Percentiles rank a stretch among this genome's conserved stretches.
These are phyloP conservation scores for Cytospora paraplurivora DNA, from an alignment of 2,329 filamentous ascomycete species.

Conservation along the genomic window DNA sequence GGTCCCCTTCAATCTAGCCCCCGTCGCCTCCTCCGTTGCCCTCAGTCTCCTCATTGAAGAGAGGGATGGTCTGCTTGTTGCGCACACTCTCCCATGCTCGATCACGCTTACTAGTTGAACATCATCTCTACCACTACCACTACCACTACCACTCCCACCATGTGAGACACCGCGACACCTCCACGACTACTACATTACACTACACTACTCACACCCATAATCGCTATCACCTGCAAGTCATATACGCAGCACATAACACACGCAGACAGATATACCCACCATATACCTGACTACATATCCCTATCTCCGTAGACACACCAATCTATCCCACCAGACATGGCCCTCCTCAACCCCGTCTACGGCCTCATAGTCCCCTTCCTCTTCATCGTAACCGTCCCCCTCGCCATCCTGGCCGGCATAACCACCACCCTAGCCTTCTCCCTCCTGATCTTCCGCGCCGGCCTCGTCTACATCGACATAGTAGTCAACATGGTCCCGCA, in stretches of 20 bases:
- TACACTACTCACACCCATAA: slow-evolving; percentile 14
- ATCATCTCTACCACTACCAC: background rate
- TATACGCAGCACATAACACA: background rate
- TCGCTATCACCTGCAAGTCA: slow-evolving; percentile 41
- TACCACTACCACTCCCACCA: slow-evolving; percentile 27
- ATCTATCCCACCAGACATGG: slow-evolving; percentile 47
- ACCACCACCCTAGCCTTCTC: slow-evolving; percentile 65
- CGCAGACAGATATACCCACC: background rate
- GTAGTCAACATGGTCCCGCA: slow-evolving; percentile 59
- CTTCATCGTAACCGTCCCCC: slow-evolving; percentile 62
- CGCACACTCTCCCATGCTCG: background rate
- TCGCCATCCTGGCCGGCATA: slow-evolving; percentile 63
- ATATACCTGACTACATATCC: too few species aligned
- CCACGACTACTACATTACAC: background rate
- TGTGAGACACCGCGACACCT: slow-evolving; percentile 31
- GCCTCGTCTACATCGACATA: slow-evolving; percentile 65
- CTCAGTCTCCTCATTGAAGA: background rate
- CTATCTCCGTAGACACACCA: slow-evolving; percentile 8
- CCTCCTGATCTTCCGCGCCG: slow-evolving; percentile 61
- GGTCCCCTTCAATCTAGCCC: background rate
- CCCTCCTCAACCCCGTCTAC: slow-evolving; percentile 56
- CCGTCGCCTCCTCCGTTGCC: background rate
- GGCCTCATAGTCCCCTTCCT: slow-evolving; percentile 63
- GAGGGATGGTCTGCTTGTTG: background rate
- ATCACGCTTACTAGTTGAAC: background rate